Evolutionary conservation across 768 basidiomycete species (phyloP), one percentile per base, ranked within the genome.

Genomic region (Hericium alpestre): DNA sequence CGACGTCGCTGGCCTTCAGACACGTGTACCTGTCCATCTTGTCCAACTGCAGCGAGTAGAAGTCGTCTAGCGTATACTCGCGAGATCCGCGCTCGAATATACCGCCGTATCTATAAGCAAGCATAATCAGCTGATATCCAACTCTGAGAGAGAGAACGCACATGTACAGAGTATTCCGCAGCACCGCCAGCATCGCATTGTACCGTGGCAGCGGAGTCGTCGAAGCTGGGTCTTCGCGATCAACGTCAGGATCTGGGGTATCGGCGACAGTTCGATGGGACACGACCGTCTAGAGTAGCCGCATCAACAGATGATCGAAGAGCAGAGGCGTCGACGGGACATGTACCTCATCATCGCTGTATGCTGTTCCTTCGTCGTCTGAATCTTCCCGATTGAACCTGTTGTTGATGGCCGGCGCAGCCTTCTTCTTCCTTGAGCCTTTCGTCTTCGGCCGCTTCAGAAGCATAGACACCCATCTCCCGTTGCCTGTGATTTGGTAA

Each of bases 41-140:
- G 64, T 93, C 91, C 18, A 96, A 75, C 57, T 83, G 79, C 11
- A 96, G 70, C 1, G 80, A 75, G 69, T 92, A 75, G 65, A 94
- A 96, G 64, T 95, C 93, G 65, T 93, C 91, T 6, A 96, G 73
- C 0, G 92, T 94, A 62, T 88, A 93, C 69, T 96, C 93, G 22
- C 82, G 79, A 12, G 86, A 76, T 0, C 90, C 87, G 15, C 81
- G 77, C 69, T 95, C 93, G 62, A 82, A 87, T 16, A 94, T 94
- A 0, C 93, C 92, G 10, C 93, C 91, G 64, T 94, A 94, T 56
- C 90, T 89, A 16, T n/a, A 12, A 53, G 2, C 39, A 3, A 20
- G 58, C 3, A 37, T 9, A 10, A 8, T 58, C 46, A 47, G 54
- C n/a, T 6, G 4, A n/a, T 10, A 41, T 27, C 38, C 37, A 10